Base-by-base conservation (phyloP, 176 grass and related monocot genomes). In the Echinochloa phyllopogon region DNA sequence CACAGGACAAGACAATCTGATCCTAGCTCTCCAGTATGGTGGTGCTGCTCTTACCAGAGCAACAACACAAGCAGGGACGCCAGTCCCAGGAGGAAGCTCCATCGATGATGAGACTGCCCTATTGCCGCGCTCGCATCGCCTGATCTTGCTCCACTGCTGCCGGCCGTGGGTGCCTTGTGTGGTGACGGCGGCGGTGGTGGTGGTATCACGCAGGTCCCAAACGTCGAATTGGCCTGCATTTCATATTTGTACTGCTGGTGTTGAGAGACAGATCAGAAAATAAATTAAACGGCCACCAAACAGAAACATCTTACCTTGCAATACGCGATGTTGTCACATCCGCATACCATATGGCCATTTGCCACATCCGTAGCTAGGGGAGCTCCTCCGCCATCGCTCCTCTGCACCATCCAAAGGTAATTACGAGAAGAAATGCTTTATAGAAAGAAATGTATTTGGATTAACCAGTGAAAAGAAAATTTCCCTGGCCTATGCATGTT, bases 291-390 rank as follows among this genome's bases (percentile, higher is more conserved):
- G 2, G 20, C 20, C 21, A 56, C 18, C 10, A 3, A 24, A 23
- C 6, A 44, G 2, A 41, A 42, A n/a, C 38, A 43, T 47, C 86
- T 74, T 79, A 92, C 93, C 85, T 86, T 92, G 93, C 93, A 95
- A 65, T 92, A 95, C 1, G 93, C 85, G 62, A 95, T 86, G 80
- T 90, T 92, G 69, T 90, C 90, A 15, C 93, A 95, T 2, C 93
- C 93, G 20, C 93, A 95, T 16, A 95, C 82, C 39, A 95, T 72
- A 69, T 92, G 87, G 0, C 93, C 93, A 71, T 95, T 95, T n/a
- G 93, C 93, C 9, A 86, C 58, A 67, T 95, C 90, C 5, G 79
- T 86, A 43, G 90, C 93, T 14, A 90, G 43, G 47, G 93, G 82
- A 50, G 93, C 93, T 66, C 90, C 93, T 63, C 93, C 90, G 51